These are phyloP conservation scores for Clonostachys chloroleuca DNA, from an alignment of 2,329 filamentous ascomycete species.

Conservation along the genomic window DNA sequence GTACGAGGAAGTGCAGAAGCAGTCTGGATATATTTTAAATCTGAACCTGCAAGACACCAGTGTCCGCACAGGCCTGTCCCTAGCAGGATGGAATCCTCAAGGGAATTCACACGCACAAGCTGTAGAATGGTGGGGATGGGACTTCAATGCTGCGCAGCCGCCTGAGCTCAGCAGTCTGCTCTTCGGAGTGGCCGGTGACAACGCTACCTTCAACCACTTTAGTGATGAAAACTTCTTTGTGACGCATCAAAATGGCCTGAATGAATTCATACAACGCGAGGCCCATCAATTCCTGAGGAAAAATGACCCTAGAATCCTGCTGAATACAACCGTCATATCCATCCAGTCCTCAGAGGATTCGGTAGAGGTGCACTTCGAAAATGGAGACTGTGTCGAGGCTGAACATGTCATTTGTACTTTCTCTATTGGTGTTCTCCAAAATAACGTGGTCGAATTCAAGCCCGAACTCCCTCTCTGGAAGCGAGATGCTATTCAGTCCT, in stretches of 20 bases:
- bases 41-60: conserved; percentile 59
- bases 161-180: conserved; percentile 52
- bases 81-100: conserved; percentile 60
- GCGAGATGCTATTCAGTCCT: conserved; percentile 55
- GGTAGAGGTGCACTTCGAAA: conserved; percentile 46
- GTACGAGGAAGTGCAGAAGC: conserved; percentile 37
- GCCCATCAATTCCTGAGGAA: conserved; percentile 49
- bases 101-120: conserved; percentile 49
- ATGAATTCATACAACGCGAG: conserved; percentile 49
- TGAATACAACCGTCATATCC: conserved; percentile 52
- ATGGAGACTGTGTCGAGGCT: conserved; percentile 53
- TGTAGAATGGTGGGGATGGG: conserved; percentile 54
- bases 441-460: conserved; percentile 51
- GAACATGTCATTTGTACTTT: conserved; percentile 64
- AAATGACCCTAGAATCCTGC: conserved; percentile 50
- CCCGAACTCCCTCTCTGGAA: conserved; percentile 63
- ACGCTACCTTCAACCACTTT: conserved; percentile 59
- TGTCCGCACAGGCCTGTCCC: conserved; percentile 50
- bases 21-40: conserved; percentile 52
- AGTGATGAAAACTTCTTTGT: conserved; percentile 59
- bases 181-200: conserved; percentile 51
- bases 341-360: conserved; percentile 42
- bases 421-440: conserved; percentile 63
- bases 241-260: conserved; percentile 57
- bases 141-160: conserved; percentile 53